These are phyloP conservation scores for Cornus kousa DNA, from an alignment of 148 eudicot genomes.

Conservation along the genomic window DNA sequence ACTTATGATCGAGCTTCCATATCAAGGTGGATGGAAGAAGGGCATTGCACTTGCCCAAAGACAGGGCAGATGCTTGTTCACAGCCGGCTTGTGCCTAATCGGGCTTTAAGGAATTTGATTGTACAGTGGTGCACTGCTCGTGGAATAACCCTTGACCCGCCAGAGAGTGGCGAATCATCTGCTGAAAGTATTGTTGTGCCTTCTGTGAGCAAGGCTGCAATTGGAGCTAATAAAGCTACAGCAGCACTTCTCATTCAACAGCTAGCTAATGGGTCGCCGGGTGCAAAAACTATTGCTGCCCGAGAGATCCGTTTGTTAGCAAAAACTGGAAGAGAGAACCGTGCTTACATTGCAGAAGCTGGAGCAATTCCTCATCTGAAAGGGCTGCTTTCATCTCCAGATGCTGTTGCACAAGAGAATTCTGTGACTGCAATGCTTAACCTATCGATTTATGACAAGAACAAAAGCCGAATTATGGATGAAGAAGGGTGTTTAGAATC, in stretches of 20 bases:
- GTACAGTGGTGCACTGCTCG: conserved; percentile 60
- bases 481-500: conserved; percentile 56
- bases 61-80: conserved; percentile 65
- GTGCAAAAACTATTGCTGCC: conserved; percentile 60
- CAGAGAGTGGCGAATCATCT: conserved; percentile 40
- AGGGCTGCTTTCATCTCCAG: conserved; percentile 40
- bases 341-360: conserved; percentile 69
- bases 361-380: conserved; percentile 68
- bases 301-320: conserved; percentile 65
- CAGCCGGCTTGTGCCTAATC: conserved; percentile 48
- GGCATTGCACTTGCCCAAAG: conserved; percentile 70
- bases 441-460: conserved; percentile 62
- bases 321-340: conserved; percentile 65
- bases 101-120: conserved; percentile 60
- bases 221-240: conserved; percentile 63
- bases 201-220: conserved; percentile 48
- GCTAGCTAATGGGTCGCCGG: conserved; percentile 55
- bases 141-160: conserved; percentile 30
- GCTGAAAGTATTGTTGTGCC: conserved; percentile 26
- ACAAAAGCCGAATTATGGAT: conserved; percentile 54
- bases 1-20: conserved; percentile 66
- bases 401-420: conserved; percentile 67
- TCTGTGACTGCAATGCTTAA: conserved; percentile 78
- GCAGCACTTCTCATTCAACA: conserved; percentile 45
- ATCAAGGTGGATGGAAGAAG: conserved; percentile 69